Conservation (phyloP, 306 rosid species). For the Vigna mungo region DNA sequence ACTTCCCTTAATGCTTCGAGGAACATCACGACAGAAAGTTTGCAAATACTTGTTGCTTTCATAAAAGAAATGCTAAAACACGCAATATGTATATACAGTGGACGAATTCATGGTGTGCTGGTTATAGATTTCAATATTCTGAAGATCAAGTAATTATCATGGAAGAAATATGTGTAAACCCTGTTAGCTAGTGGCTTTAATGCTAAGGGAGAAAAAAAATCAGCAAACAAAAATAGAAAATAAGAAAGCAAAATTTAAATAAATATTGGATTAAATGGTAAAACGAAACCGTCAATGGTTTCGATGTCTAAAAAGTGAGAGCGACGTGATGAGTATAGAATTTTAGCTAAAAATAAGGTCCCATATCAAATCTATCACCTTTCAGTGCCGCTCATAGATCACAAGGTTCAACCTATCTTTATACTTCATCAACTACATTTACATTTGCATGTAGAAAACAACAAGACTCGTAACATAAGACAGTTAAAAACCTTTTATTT, state of each 20-base stretch:
- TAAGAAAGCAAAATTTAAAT: not conserved
- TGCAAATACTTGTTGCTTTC: not conserved
- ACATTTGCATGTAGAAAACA: not conserved
- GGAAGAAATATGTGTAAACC: not conserved
- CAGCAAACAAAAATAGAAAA: not conserved
- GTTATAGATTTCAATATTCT: constrained; percentile 29
- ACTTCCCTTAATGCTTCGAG: not conserved
- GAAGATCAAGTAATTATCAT: constrained; percentile 21
- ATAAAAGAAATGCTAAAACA: constrained; percentile 43
- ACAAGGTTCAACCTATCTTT: constrained; percentile 34
- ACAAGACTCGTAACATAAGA: not conserved
- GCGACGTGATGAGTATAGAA: constrained; percentile 1
- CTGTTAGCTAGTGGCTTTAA: constrained; percentile 33
- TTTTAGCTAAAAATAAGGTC: constrained; percentile 39
- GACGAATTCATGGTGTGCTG: not conserved
- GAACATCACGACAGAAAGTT: not conserved
- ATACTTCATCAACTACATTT: not conserved
- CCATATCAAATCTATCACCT: constrained; percentile 51
- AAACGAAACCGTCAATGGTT: constrained; percentile 54
- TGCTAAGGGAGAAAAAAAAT: constrained; percentile 26
- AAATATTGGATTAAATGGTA: constrained; percentile 42
- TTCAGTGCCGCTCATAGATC: constrained; percentile 30
- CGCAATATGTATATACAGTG: constrained; percentile 28
- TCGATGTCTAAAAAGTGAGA: constrained; percentile 43
- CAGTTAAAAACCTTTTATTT: not conserved